These are phyloP conservation scores for Gorgonomyces haynaldii DNA, from an alignment of 192 early-diverging fungal species.

Conservation along the genomic window DNA sequence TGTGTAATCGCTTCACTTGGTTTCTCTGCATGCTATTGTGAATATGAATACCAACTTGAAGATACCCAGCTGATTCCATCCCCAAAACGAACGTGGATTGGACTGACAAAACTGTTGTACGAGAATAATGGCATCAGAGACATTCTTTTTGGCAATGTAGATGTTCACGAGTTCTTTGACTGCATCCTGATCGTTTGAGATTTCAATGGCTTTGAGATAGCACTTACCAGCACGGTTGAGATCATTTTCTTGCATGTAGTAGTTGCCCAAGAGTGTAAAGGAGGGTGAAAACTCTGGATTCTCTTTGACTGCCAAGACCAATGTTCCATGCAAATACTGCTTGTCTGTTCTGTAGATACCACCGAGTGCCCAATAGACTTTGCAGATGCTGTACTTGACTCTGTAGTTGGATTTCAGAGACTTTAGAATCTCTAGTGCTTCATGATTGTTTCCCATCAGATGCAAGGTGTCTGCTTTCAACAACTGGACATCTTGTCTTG, in stretches of 20 bases:
- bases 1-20: conserved; percentile 20
- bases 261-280: conserved; percentile 73
- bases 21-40: conserved; percentile 12
- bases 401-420: too few relatives aligned
- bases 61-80: conserved; percentile 70
- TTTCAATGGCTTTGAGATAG: conserved; percentile 65
- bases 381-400: conserved; percentile 56
- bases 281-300: conserved; percentile 46
- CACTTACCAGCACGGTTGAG: conserved; percentile 62
- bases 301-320: conserved; percentile 59
- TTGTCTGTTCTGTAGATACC: conserved; percentile 52
- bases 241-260: conserved; percentile 61
- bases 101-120: conserved; percentile 29
- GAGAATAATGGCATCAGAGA: conserved; percentile 34
- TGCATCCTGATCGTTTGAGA: conserved; percentile 55
- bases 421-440: too few relatives aligned
- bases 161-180: conserved; percentile 53
- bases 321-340: conserved; percentile 50
- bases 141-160: conserved; percentile 35
- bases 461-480: too few relatives aligned
- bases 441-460: too few relatives aligned
- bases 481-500: too few relatives aligned
- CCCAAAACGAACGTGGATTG: conserved; percentile 52
- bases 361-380: conserved; percentile 64
- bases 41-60: conserved; percentile 40